These are phyloP conservation scores for Fraxinus sp. DNA, from an alignment of 305 asterid species.

Conservation along the genomic window DNA sequence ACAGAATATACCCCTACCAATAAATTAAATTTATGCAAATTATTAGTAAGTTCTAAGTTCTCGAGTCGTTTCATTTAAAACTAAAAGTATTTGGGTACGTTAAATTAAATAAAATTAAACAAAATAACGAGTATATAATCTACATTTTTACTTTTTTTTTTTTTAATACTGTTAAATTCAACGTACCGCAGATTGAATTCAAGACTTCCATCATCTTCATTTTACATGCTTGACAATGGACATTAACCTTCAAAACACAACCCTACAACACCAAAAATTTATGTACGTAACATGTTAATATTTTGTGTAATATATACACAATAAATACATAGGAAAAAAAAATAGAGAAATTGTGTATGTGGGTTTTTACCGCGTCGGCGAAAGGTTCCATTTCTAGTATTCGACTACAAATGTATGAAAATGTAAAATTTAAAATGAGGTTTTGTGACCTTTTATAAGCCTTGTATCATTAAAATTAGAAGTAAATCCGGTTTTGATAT, in stretches of 20 bases:
- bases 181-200: conserved; percentile 42
- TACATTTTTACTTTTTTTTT: neutral
- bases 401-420: too few species aligned
- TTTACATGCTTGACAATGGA: conserved; percentile 50
- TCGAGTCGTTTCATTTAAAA: neutral
- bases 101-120: neutral
- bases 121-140: neutral
- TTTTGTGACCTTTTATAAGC: neutral
- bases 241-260: conserved; percentile 49
- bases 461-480: neutral
- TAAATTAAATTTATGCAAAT: neutral
- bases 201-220: conserved; percentile 42
- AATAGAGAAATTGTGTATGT: neutral
- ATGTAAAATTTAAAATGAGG: too few species aligned
- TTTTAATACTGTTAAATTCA: neutral
- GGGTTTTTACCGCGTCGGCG: conserved; percentile 31
- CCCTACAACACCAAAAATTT: conserved; percentile 25
- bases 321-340: neutral
- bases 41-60: neutral
- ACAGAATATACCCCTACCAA: conserved; percentile 43
- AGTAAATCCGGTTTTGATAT: neutral
- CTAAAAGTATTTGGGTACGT: neutral
- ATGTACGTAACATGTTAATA: neutral
- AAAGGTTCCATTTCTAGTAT: conserved; percentile 16
- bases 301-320: neutral